Evolutionary conservation across 306 rosid species (phyloP), one percentile per base, ranked within the genome.

Genomic region (Vicia sativa): DNA sequence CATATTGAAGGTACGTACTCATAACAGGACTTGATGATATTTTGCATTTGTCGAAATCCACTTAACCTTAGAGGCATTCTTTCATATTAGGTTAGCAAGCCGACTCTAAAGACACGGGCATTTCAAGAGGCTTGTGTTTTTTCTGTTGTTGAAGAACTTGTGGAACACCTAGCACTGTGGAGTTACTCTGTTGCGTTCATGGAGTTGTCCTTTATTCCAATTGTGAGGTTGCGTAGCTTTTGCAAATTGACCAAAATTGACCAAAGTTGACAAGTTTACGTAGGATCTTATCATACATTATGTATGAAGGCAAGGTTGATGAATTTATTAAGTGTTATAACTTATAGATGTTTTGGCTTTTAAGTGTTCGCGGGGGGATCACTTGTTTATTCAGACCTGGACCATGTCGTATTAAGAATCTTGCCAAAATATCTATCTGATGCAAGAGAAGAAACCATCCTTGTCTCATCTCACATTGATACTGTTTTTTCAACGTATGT

Each of bases 51-150:
- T 65, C 44, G 46, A 39, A 11, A 44, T 70, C 60, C 37, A 34
- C 28, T 59, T 45, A 35, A 74, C 46, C 67, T 69, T 71, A 6
- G 65, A 62, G 28, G 64, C 34, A 64, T 72, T 71, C 50, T 64
- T 77, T 70, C 44, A 23, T 77, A 25, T 52, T 71, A 93, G 98
- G 96, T 93, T 76, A 83, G 89, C 85, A 88, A 93, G 81, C 90
- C 80, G 41, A 82, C 83, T 70, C 74, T 93, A 60, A 93, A 93
- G 89, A 93, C 97, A 65, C 84, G 96, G 62, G 90, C 95, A 68
- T 93, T 88, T 82, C 98, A 90, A 81, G 98, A 93, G 84, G 96
- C 97, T 1, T 93, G 98, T 71, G 96, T 90, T 41, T 76, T 79
- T 76, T 88, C 87, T 77, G 98, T 93, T 66, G 78, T 90, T 62